Conservation (phyloP, 345 rosid species). For the Hirschfeldia incana region DNA sequence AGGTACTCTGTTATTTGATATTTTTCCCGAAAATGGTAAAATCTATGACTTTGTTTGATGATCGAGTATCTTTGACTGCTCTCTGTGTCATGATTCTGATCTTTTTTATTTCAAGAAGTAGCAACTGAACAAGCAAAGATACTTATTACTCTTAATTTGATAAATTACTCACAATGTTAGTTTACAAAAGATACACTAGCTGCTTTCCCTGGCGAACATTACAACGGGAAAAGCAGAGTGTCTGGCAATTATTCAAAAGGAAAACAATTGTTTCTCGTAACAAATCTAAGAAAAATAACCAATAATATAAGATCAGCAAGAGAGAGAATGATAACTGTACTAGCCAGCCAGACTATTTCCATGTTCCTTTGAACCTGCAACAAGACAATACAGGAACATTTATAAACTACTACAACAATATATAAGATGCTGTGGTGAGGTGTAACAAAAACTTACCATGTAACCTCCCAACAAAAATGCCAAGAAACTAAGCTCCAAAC, state of each 20-base stretch:
- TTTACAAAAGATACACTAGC: conserved; percentile 32
- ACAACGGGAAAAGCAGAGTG: conserved; percentile 18
- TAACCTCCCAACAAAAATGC: conserved; percentile 23
- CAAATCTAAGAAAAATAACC: conserved; percentile 24
- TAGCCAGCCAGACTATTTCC: conserved; percentile 37
- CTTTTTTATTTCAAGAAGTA: not conserved
- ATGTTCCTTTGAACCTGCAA: conserved; percentile 33
- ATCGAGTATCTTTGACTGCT: not conserved
- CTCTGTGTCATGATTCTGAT: not conserved
- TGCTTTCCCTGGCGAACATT: conserved; percentile 31
- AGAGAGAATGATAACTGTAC: conserved; percentile 26
- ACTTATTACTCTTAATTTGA: conserved; percentile 8
- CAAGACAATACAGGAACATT: not conserved
- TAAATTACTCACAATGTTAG: conserved; percentile 35
- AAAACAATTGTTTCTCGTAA: conserved; percentile 19
- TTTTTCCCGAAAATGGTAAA: not conserved
- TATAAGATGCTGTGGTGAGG: conserved; percentile 11
- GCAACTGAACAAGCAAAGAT: not conserved
- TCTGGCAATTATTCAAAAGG: conserved; percentile 24
- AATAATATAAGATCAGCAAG: conserved; percentile 12
- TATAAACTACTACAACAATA: not conserved
- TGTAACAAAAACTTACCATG: conserved; percentile 34
- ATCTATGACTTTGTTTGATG: not conserved
- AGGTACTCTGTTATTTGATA: not conserved
- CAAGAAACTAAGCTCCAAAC: conserved; percentile 36